Conservation (phyloP, 352 stramenopile genomes). For the Halophytophthora batemanensis region DNA sequence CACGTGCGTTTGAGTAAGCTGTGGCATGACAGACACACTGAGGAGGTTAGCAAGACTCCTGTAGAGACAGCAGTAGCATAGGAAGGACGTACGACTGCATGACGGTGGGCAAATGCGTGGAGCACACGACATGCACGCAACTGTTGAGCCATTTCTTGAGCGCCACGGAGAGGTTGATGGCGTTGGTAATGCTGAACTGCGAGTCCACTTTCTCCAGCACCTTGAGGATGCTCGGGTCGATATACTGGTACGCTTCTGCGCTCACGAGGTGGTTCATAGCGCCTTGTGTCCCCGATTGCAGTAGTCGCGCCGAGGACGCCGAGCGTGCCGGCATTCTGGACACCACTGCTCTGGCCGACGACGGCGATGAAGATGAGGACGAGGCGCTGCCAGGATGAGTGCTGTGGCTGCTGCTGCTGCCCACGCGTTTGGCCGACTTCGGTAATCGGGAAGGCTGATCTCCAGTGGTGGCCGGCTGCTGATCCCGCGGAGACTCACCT, state of each 20-base stretch:
- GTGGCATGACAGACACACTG: conserved; percentile 1
- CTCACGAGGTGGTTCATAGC: conserved; percentile 27
- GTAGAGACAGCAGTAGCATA: not conserved
- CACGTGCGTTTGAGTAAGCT: conserved; percentile 48
- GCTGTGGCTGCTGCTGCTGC: conserved; percentile 6
- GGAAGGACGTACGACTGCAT: conserved; percentile 26
- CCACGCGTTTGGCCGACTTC: conserved; percentile 7
- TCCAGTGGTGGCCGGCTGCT: not conserved
- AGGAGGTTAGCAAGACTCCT: no score
- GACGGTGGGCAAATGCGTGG: conserved; percentile 40
- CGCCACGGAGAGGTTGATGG: conserved; percentile 56
- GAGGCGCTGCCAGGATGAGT: conserved; percentile 17
- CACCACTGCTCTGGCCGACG: conserved; percentile 1
- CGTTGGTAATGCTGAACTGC: conserved; percentile 83
- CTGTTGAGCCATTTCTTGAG: conserved; percentile 79
- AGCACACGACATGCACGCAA: conserved; percentile 57
- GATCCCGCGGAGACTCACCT: conserved; percentile 20
- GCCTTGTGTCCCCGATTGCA: conserved; percentile 3
- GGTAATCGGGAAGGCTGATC: conserved; percentile 9
- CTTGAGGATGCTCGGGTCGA: conserved; percentile 78
- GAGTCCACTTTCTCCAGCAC: conserved; percentile 83
- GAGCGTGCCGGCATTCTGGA: conserved; percentile 1
- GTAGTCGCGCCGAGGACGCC: conserved; percentile 10
- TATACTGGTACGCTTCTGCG: conserved; percentile 59
- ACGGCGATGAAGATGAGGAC: conserved; percentile 17